These are phyloP conservation scores for Sisymbrium altissimum DNA, from an alignment of 345 rosid species.

Conservation along the genomic window DNA sequence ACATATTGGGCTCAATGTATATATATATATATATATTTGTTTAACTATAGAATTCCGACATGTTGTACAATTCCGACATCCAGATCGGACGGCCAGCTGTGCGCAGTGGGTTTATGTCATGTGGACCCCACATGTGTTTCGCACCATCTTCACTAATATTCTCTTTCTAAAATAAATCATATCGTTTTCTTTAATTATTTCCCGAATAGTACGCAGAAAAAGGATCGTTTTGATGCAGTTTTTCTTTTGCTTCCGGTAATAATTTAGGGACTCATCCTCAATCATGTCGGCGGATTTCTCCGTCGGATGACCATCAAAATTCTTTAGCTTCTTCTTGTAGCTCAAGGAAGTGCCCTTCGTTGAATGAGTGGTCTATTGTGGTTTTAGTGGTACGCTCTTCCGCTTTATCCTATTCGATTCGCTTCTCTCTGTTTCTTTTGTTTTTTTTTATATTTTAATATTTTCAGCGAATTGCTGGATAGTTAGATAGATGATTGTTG, in stretches of 20 bases:
- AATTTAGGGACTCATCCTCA: no score
- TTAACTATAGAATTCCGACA: no score
- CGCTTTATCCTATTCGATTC: not conserved
- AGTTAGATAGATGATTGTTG: not conserved
- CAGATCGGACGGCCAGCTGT: conserved; percentile 30
- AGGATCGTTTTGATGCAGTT: not conserved
- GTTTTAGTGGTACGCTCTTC: conserved; percentile 14
- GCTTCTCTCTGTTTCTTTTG: not conserved
- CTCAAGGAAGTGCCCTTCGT: not conserved
- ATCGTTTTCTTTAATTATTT: not conserved
- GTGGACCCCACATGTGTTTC: conserved; percentile 22
- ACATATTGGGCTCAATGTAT: not conserved
- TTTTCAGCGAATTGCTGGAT: not conserved
- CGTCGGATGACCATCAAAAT: conserved; percentile 8
- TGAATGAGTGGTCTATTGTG: not conserved
- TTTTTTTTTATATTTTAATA: no score
- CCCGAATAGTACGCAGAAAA: not conserved
- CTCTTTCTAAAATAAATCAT: not conserved
- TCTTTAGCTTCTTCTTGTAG: conserved; percentile 6
- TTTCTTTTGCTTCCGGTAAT: conserved; percentile 8
- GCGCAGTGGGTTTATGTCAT: conserved; percentile 25
- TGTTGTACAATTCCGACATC: conserved; percentile 22
- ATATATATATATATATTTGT: not conserved
- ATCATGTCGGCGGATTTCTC: conserved; percentile 25
- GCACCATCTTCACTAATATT: conserved; percentile 12